These are phyloP conservation scores for Colletotrichum acutatum DNA, from an alignment of 2,329 filamentous ascomycete genomes.

Conservation along the genomic window DNA sequence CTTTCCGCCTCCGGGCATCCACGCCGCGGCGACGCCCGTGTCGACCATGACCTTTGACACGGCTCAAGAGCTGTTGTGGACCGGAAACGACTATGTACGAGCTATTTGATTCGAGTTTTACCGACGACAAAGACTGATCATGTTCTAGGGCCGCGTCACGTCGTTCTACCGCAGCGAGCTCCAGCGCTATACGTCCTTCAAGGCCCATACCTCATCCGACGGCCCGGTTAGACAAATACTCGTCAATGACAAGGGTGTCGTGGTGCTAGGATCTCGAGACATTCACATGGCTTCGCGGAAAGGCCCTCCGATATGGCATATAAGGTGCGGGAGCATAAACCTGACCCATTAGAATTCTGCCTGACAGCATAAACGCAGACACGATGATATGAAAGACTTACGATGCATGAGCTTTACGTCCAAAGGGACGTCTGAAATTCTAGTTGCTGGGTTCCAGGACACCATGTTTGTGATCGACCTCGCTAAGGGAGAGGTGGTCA, in stretches of 20 bases:
- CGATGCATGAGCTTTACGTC: conserved; percentile 96
- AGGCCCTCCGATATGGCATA: conserved; percentile 88
- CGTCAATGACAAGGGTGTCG: conserved; percentile 89
- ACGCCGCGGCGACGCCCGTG: conserved; percentile 76
- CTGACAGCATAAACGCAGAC: conserved; percentile 52
- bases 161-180: conserved; percentile 90
- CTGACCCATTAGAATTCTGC: conserved; percentile 12
- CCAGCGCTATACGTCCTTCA: conserved; percentile 90
- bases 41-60: conserved; percentile 91
- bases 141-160: conserved; percentile 79
- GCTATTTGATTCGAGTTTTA: background rate
- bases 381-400: conserved; percentile 84
- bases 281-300: conserved; percentile 89
- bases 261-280: conserved; percentile 84
- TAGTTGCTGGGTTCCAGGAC: conserved; percentile 88
- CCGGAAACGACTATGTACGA: conserved; percentile 87
- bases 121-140: conserved; percentile 39
- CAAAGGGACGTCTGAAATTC: conserved; percentile 82
- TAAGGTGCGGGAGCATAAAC: conserved; percentile 65
- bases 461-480: conserved; percentile 83
- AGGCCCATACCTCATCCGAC: conserved; percentile 78
- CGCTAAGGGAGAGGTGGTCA: conserved; percentile 76
- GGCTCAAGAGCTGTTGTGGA: conserved; percentile 90
- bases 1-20: conserved; percentile 80
- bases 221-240: conserved; percentile 88